Conservation (phyloP, 2,329 filamentous ascomycete species). For the Onygenales sp. region DNA sequence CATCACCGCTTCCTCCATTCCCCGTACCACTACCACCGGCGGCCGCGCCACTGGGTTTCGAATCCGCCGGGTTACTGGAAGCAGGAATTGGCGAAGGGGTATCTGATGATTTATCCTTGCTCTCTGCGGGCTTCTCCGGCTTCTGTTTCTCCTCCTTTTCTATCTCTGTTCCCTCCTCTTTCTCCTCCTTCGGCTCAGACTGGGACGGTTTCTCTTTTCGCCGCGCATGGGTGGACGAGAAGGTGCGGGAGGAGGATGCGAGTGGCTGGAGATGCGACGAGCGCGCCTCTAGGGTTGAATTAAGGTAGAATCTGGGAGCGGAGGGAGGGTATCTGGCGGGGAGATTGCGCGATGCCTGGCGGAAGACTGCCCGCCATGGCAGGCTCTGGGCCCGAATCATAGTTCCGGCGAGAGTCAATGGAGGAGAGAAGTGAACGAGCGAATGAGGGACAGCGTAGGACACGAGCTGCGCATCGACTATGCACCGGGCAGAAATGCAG, state of each 20-base stretch:
- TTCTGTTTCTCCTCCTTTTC: constrained; percentile 25
- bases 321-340: constrained; percentile 24
- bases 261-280: constrained; percentile 8
- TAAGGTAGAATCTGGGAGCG: constrained; percentile 23
- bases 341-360: constrained; percentile 37
- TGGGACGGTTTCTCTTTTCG: constrained; percentile 49
- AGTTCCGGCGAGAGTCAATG: constrained; percentile 20
- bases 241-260: constrained; percentile 26
- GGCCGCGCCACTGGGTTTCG: constrained; percentile 48
- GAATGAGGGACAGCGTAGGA: constrained; percentile 1
- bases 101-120: constrained; percentile 40
- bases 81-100: constrained; percentile 35
- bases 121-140: constrained; percentile 22
- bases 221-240: constrained; percentile 38
- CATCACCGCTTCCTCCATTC: constrained; percentile 34
- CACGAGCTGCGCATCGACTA: neutral
- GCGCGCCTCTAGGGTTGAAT: constrained; percentile 7
- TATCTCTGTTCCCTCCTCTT: constrained; percentile 35
- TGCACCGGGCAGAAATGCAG: constrained; percentile 2
- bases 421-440: constrained; percentile 9
- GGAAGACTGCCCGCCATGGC: constrained; percentile 55
- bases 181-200: constrained; percentile 33
- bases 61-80: constrained; percentile 23
- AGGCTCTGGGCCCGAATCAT: constrained; percentile 58
- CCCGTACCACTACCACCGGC: constrained; percentile 46